Conservation (phyloP, 257 asterid genomes). For the Ilex asprella region DNA sequence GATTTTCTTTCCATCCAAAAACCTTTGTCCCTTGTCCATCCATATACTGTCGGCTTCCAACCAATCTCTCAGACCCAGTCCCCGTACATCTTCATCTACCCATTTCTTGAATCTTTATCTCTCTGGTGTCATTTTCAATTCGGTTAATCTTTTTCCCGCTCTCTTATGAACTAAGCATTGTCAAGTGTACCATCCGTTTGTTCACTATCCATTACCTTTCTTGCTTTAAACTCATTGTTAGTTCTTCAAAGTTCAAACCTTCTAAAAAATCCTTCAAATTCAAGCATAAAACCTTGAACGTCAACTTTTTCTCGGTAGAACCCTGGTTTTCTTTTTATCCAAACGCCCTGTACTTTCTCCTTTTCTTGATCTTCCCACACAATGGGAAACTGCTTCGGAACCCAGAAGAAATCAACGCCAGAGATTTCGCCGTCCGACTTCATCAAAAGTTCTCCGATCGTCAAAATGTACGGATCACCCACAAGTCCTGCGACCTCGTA, state of each 20-base stretch:
- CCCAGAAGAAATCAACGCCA: slow-evolving; percentile 53
- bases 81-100: background rate
- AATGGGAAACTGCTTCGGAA: slow-evolving; percentile 72
- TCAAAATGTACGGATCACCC: slow-evolving; percentile 72
- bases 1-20: background rate
- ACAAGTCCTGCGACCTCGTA: slow-evolving; percentile 62
- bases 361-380: slow-evolving; percentile 9
- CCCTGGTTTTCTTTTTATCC: background rate
- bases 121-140: too few relatives aligned
- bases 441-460: slow-evolving; percentile 20
- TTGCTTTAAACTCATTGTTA: background rate
- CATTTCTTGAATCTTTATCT: background rate
- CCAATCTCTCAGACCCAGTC: background rate
- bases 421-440: slow-evolving; percentile 77
- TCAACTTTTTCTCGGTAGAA: background rate
- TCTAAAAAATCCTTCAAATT: too few relatives aligned
- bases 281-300: background rate
- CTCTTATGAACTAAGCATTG: background rate
- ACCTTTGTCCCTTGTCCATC: background rate
- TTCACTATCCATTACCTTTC: background rate
- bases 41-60: too few relatives aligned
- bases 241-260: background rate
- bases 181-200: background rate
- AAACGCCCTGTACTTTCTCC: background rate
- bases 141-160: too few relatives aligned